Evolutionary conservation across 768 basidiomycete species (phyloP).

Genomic region (Tulasnella sp.): DNA sequence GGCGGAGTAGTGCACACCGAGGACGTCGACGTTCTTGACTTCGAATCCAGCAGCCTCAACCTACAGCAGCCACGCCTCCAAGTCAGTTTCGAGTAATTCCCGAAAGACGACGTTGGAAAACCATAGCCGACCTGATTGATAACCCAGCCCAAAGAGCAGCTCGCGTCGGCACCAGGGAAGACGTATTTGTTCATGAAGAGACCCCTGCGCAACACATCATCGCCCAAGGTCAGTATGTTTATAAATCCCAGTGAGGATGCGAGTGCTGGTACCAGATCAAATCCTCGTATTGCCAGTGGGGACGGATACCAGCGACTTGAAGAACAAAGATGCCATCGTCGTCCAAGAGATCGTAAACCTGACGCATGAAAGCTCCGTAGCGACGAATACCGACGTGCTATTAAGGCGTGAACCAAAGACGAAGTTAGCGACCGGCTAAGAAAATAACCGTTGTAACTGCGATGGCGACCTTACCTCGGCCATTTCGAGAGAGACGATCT

Average conservation of each 20-base stretch:
- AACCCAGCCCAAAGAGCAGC: conserved; percentile 94
- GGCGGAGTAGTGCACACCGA: conserved; percentile 96
- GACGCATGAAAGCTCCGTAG: conserved; percentile 83
- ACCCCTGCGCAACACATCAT: conserved; percentile 57
- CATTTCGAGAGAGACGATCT: conserved; percentile 98
- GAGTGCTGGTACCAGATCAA: conserved; percentile 71
- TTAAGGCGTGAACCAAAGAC: neutral
- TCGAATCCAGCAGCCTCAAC: conserved; percentile 91
- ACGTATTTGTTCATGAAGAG: conserved; percentile 98
- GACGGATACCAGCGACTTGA: conserved; percentile 97
- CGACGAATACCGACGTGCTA: conserved; percentile 95
- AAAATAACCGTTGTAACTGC: neutral
- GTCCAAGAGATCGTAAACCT: conserved; percentile 90
- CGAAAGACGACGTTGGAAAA: neutral
- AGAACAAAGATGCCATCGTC: conserved; percentile 94
- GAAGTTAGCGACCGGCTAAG: neutral
- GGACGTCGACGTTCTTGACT: conserved; percentile 93
- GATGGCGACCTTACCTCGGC: conserved; percentile 67
- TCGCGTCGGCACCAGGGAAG: conserved; percentile 98
- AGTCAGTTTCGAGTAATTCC: neutral
- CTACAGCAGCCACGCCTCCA: conserved; percentile 35
- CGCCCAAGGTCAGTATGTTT: neutral
- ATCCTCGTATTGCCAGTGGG: conserved; percentile 98
- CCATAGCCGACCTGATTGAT: conserved; percentile 64
- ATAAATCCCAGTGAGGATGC: neutral